Base-by-base conservation (phyloP, 78 protist species). In the Acrasis kona region DNA sequence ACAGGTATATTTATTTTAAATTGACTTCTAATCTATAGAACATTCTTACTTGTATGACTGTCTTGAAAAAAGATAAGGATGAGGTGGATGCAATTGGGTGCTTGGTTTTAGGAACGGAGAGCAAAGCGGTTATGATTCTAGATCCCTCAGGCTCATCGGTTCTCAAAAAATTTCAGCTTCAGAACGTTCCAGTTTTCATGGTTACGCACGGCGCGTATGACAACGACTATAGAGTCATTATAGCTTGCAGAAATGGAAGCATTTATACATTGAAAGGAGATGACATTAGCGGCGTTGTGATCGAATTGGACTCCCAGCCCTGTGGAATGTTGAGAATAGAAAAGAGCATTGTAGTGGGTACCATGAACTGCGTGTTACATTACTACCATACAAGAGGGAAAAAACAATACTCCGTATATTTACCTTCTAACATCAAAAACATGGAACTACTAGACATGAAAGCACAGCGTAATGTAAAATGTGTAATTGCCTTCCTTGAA, bases 31-130 rank as follows among this genome's bases (percentile, higher is more conserved):
- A n/a, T n/a, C 73, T 39, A 65, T 80, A 41, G 39, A 40, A 83
- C 12, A 40, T 40, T 57, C 7, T 77, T 2, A 82, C 86, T 9
- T 82, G 87, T 76, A 61, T 86, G 86, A 73, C 70, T 50, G 85
- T 67, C 36, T 10, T 86, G 29, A 71, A 74, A 27, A 82, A 82
- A 77, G 32, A 74, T 41, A 3, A 10, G 9, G 89, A 86, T 10
- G 91, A 78, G 5, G 82, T 36, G 5, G 40, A 5, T 5, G 69
- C 80, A 8, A 27, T 67, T 27, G 80, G 84, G 27, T 50, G 31
- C 30, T 79, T 86, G 1, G 80, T 86, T 6, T 28, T 86, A 1
- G 91, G 91, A 8, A 78, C 87, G 0, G 91, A 86, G 76, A 0
- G 0, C 35, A 39, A 65, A 8, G 7, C 40, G 31, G 38, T 82